Base-by-base conservation (phyloP, 805 yeast genomes). In the Wickerhamomyces ciferrii region DNA sequence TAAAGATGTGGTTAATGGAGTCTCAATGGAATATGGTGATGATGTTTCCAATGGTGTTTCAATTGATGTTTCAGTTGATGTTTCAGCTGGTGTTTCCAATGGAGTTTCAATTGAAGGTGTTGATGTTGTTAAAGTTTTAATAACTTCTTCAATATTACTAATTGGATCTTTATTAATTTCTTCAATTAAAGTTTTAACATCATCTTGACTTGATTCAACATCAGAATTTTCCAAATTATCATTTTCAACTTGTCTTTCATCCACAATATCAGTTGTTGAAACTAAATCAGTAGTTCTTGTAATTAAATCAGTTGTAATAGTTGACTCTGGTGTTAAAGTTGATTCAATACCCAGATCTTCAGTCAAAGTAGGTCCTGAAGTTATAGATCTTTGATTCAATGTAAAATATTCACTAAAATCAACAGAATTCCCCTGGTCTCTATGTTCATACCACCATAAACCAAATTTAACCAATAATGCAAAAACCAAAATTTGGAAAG, bases 361-460 rank as follows among this genome's bases (percentile, higher is more conserved):
- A n/a, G n/a, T n/a, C n/a, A n/a, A n/a, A n/a, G n/a, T 39, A 17
- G 39, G 39, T 20, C 17, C 39, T 5, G 24, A 13, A 14, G 48
- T 51, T 29, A 48, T 39, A 1, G 48, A 42, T 39, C 46, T 45
- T 42, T 48, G 51, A 20, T 41, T 44, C 48, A 56, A 50, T 2
- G 61, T 54, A 42, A 58, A 57, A 42, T 58, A 60, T 14, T 57
- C 62, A 3, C 55, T 50, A n/a, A 52, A 23, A 38, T 56, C 59
- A 18, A 42, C 15, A 5, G 45, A 43, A 13, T 44, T 42, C 17
- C 25, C 23, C 2, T 43, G 11, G 3, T 43, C 44, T 35, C 48
- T 48, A 15, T 49, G 45, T n/a, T 46, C 41, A 41, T 54, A 58
- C 15, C 49, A 18, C 18, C 46, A 36, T 50, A 52, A 57, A 9